Conservation (phyloP, 768 basidiomycete species). For the Panaeolus papilionaceus region DNA sequence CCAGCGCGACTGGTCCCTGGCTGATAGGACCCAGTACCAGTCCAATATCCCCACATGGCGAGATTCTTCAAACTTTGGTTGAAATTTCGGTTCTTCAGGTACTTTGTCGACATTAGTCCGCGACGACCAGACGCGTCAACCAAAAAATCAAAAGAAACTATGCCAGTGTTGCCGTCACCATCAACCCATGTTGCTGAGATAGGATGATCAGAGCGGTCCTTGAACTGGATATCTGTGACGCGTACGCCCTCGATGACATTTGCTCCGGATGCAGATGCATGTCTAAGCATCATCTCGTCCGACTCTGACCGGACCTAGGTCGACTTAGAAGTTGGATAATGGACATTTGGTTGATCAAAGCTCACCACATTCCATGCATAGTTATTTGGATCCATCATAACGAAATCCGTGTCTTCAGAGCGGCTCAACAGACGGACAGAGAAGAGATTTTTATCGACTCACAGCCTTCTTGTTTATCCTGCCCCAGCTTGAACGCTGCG, state of each 20-base stretch:
- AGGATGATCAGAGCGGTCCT: slow-evolving; percentile 27
- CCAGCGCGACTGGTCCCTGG: slow-evolving; percentile 52
- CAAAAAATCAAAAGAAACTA: slow-evolving; percentile 41
- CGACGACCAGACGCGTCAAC: slow-evolving; percentile 42
- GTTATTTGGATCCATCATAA: slow-evolving; percentile 33
- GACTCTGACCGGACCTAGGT: slow-evolving; percentile 41
- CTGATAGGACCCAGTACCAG: slow-evolving; percentile 52
- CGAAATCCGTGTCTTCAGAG: slow-evolving; percentile 42
- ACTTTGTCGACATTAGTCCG: slow-evolving; percentile 45
- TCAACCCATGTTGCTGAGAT: slow-evolving; percentile 33
- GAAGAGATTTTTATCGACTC: slow-evolving; percentile 21
- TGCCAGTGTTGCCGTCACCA: slow-evolving; percentile 29
- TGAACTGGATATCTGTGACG: slow-evolving; percentile 36
- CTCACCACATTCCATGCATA: slow-evolving; percentile 45
- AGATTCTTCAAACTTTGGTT: slow-evolving; percentile 37
- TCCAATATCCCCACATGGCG: slow-evolving; percentile 80
- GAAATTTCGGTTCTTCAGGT: slow-evolving; percentile 20
- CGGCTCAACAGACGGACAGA: neutral
- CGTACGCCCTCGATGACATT: slow-evolving; percentile 40
- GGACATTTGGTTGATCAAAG: neutral
- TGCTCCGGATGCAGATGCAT: slow-evolving; percentile 39
- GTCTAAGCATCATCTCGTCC: slow-evolving; percentile 41
- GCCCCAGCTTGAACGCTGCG: slow-evolving; percentile 48
- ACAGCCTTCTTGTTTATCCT: slow-evolving; percentile 45
- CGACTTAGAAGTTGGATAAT: neutral